Percentiles rank a stretch among this genome's conserved stretches.
These are phyloP conservation scores for Sphagnum tenellum DNA, from an alignment of 225 moss, liverwort and hornwort species.

Conservation along the genomic window DNA sequence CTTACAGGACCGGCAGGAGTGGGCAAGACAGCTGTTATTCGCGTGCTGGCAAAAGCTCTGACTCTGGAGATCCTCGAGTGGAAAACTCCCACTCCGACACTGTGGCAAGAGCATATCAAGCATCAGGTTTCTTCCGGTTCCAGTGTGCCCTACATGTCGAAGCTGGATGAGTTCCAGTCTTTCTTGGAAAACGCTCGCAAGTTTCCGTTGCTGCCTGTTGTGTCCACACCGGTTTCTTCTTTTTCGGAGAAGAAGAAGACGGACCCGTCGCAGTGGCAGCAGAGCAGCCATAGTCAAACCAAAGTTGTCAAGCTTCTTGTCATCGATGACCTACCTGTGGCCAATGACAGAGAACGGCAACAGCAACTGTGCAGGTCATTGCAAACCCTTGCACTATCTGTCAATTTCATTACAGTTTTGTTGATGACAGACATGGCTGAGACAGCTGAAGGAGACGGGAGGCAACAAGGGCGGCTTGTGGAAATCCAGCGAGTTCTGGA, in stretches of 20 bases:
- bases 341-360: slow-evolving; percentile 37
- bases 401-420: slow-evolving; percentile 55
- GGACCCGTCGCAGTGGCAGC: not conserved
- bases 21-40: slow-evolving; percentile 75
- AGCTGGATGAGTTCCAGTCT: slow-evolving; percentile 79
- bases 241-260: slow-evolving; percentile 5
- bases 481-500: slow-evolving; percentile 57
- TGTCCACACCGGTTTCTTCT: slow-evolving; percentile 11
- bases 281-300: not conserved
- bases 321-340: slow-evolving; percentile 76
- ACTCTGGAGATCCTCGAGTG: slow-evolving; percentile 63
- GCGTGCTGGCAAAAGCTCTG: slow-evolving; percentile 30
- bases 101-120: slow-evolving; percentile 67
- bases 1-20: slow-evolving; percentile 88
- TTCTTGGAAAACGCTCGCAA: slow-evolving; percentile 74
- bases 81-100: slow-evolving; percentile 81
- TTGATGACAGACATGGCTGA: slow-evolving; percentile 66
- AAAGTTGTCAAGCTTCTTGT: slow-evolving; percentile 50
- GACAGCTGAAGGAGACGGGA: slow-evolving; percentile 26
- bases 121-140: slow-evolving; percentile 53
- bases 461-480: slow-evolving; percentile 25
- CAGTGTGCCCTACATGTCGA: slow-evolving; percentile 65
- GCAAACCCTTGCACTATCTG: slow-evolving; percentile 35
- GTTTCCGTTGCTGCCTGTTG: slow-evolving; percentile 45
- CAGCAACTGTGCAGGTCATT: slow-evolving; percentile 43